Evolutionary conservation across 352 stramenopile genomes (phyloP).

Genomic region (Pythium sp.): DNA sequence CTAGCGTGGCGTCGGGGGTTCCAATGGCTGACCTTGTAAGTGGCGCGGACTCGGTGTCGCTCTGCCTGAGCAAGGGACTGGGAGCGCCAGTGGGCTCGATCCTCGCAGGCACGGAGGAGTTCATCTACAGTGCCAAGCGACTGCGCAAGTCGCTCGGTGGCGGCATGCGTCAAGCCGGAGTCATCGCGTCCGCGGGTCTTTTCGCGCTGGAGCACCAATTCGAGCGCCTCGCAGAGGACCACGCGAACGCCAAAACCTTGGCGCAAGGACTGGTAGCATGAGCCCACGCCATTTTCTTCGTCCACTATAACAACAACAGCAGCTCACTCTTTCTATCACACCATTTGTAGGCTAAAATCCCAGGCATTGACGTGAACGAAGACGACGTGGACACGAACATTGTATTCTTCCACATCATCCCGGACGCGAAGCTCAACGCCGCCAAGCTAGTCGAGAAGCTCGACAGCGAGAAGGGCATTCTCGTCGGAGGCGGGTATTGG

Average conservation of each 20-base stretch:
- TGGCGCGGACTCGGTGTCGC: slow-evolving; percentile 88
- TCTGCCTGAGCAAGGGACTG: slow-evolving; percentile 96
- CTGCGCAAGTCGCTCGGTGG: slow-evolving; percentile 96
- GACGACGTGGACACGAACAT: slow-evolving; percentile 88
- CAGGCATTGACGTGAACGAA: slow-evolving; percentile 61
- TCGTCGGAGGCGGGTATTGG: slow-evolving; percentile 60
- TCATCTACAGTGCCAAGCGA: slow-evolving; percentile 88
- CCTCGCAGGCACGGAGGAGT: slow-evolving; percentile 87
- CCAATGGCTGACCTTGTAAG: slow-evolving; percentile 75
- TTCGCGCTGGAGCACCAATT: slow-evolving; percentile 90
- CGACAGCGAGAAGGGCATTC: slow-evolving; percentile 62
- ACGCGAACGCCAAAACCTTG: slow-evolving; percentile 73
- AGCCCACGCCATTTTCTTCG: background rate
- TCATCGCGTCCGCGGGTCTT: slow-evolving; percentile 92
- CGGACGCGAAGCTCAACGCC: slow-evolving; percentile 59
- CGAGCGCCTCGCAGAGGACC: slow-evolving; percentile 77
- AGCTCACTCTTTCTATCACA: background rate
- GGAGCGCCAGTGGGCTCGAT: slow-evolving; percentile 94
- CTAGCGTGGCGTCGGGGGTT: slow-evolving; percentile 78
- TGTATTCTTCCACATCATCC: slow-evolving; percentile 66
- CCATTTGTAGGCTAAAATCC: slow-evolving; percentile 33
- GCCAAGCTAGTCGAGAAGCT: slow-evolving; percentile 55
- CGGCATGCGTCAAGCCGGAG: slow-evolving; percentile 95
- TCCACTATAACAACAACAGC: background rate
- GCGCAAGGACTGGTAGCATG: slow-evolving; percentile 49